Percentiles rank a stretch among this genome's conserved stretches.
Evolutionary conservation across 495 filamentous ascomycete species (phyloP).

Genomic region (Lasiosphaeria hispida): DNA sequence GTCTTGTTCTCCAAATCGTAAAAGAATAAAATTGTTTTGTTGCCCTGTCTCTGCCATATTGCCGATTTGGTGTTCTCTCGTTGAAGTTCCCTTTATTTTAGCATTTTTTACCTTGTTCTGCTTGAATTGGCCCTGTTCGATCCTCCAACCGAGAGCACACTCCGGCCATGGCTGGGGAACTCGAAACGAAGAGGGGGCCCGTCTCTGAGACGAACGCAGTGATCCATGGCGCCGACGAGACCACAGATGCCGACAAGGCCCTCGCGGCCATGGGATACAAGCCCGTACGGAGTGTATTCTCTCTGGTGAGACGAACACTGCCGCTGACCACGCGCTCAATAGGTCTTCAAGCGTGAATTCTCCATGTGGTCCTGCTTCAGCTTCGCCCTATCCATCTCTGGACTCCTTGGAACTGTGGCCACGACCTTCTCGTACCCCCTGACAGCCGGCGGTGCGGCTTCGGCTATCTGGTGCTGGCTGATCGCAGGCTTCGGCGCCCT

Average conservation of each 20-base stretch:
- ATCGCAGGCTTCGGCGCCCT: slow-evolving; percentile 57
- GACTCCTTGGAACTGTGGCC: slow-evolving; percentile 54
- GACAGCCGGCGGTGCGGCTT: slow-evolving; percentile 51
- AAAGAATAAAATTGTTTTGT: too few species aligned
- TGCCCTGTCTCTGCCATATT: too few species aligned
- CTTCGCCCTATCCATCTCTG: slow-evolving; percentile 57
- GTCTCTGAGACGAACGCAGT: too few species aligned
- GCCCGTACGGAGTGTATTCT: slow-evolving; percentile 12
- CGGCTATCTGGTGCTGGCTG: slow-evolving; percentile 59
- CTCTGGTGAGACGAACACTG: neutral
- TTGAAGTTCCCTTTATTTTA: too few species aligned
- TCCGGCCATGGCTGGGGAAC: too few species aligned
- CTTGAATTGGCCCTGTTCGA: too few species aligned
- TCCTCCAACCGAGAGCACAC: too few species aligned
- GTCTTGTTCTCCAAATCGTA: too few species aligned
- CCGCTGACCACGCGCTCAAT: neutral
- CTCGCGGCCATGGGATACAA: slow-evolving; percentile 23
- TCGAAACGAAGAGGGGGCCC: too few species aligned
- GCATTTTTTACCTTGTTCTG: too few species aligned
- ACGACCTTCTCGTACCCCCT: slow-evolving; percentile 57
- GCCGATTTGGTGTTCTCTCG: too few species aligned
- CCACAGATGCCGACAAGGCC: slow-evolving; percentile 10
- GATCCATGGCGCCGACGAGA: too few species aligned
- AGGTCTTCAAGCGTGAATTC: slow-evolving; percentile 60
- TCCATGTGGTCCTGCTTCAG: slow-evolving; percentile 57